These are phyloP conservation scores for Microsporum canis DNA, from an alignment of 2,329 filamentous ascomycete species.

Conservation along the genomic window DNA sequence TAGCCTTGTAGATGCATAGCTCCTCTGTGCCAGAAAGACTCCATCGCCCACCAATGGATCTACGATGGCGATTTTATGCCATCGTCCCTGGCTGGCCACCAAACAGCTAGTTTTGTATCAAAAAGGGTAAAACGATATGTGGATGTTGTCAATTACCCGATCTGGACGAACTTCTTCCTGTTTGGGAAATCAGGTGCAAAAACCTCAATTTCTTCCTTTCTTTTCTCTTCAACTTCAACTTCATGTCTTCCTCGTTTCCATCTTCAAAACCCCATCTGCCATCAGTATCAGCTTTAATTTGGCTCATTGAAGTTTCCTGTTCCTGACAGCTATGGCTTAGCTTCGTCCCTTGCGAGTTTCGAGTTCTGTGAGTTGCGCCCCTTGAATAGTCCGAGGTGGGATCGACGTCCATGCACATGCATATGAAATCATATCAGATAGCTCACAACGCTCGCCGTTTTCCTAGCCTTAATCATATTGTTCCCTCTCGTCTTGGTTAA, in stretches of 20 bases:
- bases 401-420: not conserved
- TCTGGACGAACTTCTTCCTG: not conserved
- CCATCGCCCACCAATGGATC: not conserved
- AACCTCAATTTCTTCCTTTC: not conserved
- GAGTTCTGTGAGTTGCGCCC: not conserved
- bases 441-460: not conserved
- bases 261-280: not conserved
- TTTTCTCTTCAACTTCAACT: not conserved
- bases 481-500: not conserved
- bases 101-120: not conserved
- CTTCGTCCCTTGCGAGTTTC: not conserved
- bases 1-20: not conserved
- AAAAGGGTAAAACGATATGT: not conserved
- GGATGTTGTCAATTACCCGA: not conserved
- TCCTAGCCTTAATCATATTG: not conserved
- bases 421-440: not conserved
- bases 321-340: not conserved
- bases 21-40: not conserved
- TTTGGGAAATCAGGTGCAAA: not conserved
- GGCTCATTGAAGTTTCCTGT: not conserved
- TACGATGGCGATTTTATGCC: not conserved
- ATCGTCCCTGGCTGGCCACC: not conserved
- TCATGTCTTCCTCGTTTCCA: not conserved
- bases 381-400: not conserved
- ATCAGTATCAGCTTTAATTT: not conserved